These are phyloP conservation scores for Fraxinus cuspidata DNA, from an alignment of 257 asterid species.

Conservation along the genomic window DNA sequence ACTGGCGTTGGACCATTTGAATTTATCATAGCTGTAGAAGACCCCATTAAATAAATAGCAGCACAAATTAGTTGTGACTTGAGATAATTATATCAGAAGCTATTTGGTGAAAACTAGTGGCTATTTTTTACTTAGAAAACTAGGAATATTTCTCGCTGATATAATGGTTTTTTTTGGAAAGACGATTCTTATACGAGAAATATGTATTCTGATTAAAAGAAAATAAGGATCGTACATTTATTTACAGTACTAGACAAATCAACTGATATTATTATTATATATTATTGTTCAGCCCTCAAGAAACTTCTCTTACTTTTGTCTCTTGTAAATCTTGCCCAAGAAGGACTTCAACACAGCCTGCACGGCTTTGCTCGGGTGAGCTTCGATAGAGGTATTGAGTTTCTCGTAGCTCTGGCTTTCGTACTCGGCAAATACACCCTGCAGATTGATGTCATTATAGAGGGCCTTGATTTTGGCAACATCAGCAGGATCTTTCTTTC, in stretches of 20 bases:
- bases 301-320: constrained; percentile 60
- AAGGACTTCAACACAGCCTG: constrained; percentile 83
- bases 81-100: too few relatives aligned
- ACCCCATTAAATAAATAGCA: neutral
- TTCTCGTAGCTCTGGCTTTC: constrained; percentile 73
- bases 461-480: constrained; percentile 74
- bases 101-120: neutral
- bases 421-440: constrained; percentile 65
- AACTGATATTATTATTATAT: too few relatives aligned
- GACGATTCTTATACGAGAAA: too few relatives aligned
- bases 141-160: neutral
- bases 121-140: neutral
- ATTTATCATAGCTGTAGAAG: neutral
- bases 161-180: too few relatives aligned
- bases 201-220: too few relatives aligned
- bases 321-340: constrained; percentile 92
- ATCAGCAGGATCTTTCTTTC: constrained; percentile 64
- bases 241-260: too few relatives aligned
- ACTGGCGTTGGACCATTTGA: neutral
- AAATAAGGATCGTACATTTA: too few relatives aligned
- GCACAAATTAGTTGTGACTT: neutral
- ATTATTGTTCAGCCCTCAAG: neutral
- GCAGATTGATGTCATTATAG: constrained; percentile 74
- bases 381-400: constrained; percentile 66
- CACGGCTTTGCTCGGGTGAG: constrained; percentile 85